phyloP scores from a whole-genome alignment of 2,329 filamentous ascomycete species.

The Diplocarpon rosae region DNA sequence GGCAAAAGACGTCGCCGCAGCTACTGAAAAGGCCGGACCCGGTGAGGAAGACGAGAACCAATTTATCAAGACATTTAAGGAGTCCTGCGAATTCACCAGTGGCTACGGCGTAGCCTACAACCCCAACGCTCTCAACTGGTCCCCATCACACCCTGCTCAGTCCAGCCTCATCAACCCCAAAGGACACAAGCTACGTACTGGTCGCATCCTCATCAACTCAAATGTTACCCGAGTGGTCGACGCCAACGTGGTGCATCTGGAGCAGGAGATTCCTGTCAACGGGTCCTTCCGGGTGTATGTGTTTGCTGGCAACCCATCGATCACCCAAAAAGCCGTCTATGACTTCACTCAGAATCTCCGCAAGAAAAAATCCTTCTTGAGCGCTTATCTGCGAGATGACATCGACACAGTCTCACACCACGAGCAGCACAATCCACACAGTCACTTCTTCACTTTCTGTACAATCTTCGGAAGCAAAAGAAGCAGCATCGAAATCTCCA shows the following conservation, averaged over 20 bases:
- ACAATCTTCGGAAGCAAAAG: conserved; percentile 62
- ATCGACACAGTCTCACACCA: conserved; percentile 56
- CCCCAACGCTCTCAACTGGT: conserved; percentile 78
- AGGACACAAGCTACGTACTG: conserved; percentile 56
- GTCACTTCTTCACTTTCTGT: conserved; percentile 67
- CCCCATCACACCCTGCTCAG: conserved; percentile 56
- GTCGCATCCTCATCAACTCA: conserved; percentile 64
- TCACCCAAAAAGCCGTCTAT: conserved; percentile 49
- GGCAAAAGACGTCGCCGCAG: conserved; percentile 60
- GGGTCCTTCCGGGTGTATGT: conserved; percentile 79
- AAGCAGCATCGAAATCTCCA: conserved; percentile 58
- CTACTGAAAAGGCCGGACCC: conserved; percentile 33
- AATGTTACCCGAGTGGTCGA: conserved; percentile 81
- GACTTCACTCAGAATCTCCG: conserved; percentile 59
- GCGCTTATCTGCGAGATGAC: conserved; percentile 51
- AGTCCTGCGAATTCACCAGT: conserved; percentile 81
- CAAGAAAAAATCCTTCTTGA: conserved; percentile 61
- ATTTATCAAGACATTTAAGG: conserved; percentile 85
- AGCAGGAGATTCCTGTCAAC: conserved; percentile 82
- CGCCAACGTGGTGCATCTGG: conserved; percentile 79
- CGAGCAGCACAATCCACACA: conserved; percentile 78
- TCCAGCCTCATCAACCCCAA: conserved; percentile 58
- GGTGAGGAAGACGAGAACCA: conserved; percentile 50
- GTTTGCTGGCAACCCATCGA: conserved; percentile 60
- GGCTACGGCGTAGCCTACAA: conserved; percentile 85